phyloP scores from a whole-genome alignment of 208 protist species.

The Blechomonas ayalai region DNA sequence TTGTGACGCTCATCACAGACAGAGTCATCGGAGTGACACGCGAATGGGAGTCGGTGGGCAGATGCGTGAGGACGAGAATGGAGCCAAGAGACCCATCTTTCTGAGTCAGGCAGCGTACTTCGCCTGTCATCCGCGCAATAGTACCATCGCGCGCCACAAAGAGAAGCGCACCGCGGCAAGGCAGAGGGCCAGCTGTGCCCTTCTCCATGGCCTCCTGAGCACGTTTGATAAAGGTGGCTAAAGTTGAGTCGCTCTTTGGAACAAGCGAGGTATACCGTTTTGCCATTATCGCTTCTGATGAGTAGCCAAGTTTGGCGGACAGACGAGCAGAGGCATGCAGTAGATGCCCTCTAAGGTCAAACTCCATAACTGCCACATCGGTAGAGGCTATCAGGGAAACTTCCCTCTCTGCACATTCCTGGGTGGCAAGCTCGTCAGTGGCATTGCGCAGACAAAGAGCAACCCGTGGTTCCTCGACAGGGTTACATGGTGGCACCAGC shows the following conservation, averaged over 20 bases:
- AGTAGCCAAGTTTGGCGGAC: constrained; percentile 4
- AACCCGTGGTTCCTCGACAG: not conserved
- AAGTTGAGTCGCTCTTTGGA: not conserved
- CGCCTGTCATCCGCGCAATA: constrained; percentile 1
- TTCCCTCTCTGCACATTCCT: not conserved
- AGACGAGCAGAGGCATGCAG: not conserved
- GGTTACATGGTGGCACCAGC: not conserved
- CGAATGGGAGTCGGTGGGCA: not conserved
- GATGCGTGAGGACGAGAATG: not conserved
- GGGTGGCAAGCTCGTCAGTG: not conserved
- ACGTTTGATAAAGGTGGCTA: not conserved
- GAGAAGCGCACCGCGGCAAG: not conserved
- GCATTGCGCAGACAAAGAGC: constrained; percentile 6
- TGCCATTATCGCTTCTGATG: constrained; percentile 6
- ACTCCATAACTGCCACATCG: constrained; percentile 2
- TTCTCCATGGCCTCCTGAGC: not conserved
- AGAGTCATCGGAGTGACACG: not conserved
- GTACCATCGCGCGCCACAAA: not conserved
- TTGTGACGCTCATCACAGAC: constrained; percentile 4
- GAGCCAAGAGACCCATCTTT: constrained; percentile 1
- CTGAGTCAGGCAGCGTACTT: not conserved
- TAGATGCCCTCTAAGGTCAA: constrained; percentile 7
- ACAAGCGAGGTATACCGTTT: not conserved
- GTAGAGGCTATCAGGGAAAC: not conserved
- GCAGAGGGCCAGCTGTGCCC: not conserved